Conservation (phyloP, 768 basidiomycete species). For the Pisolithus albus region DNA sequence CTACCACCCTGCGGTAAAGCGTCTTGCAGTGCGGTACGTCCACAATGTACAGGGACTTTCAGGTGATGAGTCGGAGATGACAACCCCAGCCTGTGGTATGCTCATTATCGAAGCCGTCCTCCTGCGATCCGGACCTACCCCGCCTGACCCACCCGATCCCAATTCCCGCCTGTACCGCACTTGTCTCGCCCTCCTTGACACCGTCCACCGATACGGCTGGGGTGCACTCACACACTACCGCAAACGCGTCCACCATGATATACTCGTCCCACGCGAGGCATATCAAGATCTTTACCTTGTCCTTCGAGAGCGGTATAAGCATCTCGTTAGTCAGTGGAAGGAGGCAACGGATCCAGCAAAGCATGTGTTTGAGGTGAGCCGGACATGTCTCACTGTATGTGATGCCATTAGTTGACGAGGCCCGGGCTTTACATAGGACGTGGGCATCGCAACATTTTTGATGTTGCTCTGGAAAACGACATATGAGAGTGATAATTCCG, state of each 20-base stretch:
- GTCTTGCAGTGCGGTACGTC: slow-evolving; percentile 78
- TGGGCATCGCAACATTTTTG: slow-evolving; percentile 89
- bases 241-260: slow-evolving; percentile 83
- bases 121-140: slow-evolving; percentile 55
- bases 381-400: not conserved
- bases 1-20: slow-evolving; percentile 80
- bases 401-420: not conserved
- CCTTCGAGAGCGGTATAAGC: slow-evolving; percentile 80
- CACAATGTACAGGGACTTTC: not conserved
- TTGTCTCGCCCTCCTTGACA: slow-evolving; percentile 71
- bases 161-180: slow-evolving; percentile 74
- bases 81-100: slow-evolving; percentile 6
- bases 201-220: slow-evolving; percentile 84
- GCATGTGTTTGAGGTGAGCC: slow-evolving; percentile 79
- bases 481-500: slow-evolving; percentile 29
- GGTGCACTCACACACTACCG: slow-evolving; percentile 75
- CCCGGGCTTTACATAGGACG: slow-evolving; percentile 51
- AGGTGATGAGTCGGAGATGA: slow-evolving; percentile 3
- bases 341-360: slow-evolving; percentile 83
- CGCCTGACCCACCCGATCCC: slow-evolving; percentile 40
- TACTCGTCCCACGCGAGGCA: slow-evolving; percentile 60
- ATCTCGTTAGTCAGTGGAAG: slow-evolving; percentile 67
- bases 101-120: slow-evolving; percentile 17
- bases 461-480: slow-evolving; percentile 86
- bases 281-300: slow-evolving; percentile 90